phyloP scores from a whole-genome alignment of 352 stramenopile genomes.

The Pythium rhizo-oryzae region DNA sequence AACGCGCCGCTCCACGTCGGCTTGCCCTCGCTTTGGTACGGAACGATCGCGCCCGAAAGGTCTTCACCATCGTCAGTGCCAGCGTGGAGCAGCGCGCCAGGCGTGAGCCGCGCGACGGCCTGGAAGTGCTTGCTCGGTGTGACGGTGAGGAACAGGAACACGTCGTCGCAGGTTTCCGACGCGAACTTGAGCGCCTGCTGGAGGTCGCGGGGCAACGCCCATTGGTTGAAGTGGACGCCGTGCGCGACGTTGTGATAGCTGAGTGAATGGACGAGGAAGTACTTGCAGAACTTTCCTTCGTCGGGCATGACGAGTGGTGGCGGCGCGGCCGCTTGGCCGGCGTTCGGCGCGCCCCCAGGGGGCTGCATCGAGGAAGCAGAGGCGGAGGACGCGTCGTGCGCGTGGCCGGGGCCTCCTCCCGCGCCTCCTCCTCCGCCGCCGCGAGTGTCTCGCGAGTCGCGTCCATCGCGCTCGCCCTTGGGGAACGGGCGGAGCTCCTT shows the following conservation, averaged over 20 bases:
- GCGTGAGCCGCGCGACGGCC: slow-evolving; percentile 55
- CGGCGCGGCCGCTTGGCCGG: neutral
- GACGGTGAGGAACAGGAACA: slow-evolving; percentile 84
- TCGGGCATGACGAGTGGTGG: slow-evolving; percentile 54
- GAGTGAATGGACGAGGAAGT: slow-evolving; percentile 78
- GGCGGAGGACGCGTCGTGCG: neutral
- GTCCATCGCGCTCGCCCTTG: slow-evolving; percentile 66
- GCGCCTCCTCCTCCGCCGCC: neutral
- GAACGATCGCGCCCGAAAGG: slow-evolving; percentile 45
- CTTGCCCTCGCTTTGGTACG: slow-evolving; percentile 60
- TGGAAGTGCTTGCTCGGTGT: slow-evolving; percentile 81
- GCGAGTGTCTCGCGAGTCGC: slow-evolving; percentile 11
- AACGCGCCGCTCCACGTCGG: slow-evolving; percentile 63
- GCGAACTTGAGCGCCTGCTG: slow-evolving; percentile 72
- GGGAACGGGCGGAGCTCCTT: slow-evolving; percentile 91
- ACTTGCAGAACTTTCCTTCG: slow-evolving; percentile 77
- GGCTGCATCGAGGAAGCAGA: neutral
- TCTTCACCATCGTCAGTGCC: slow-evolving; percentile 54
- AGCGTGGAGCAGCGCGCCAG: slow-evolving; percentile 39
- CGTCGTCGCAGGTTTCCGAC: slow-evolving; percentile 71
- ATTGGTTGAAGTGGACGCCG: slow-evolving; percentile 75
- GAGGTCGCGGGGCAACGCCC: slow-evolving; percentile 52
- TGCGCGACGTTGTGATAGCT: slow-evolving; percentile 87
- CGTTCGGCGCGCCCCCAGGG: neutral
- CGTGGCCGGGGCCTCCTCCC: neutral